Base-by-base conservation (phyloP, 495 filamentous ascomycete species). In the Staphylotrichum longicolle region DNA sequence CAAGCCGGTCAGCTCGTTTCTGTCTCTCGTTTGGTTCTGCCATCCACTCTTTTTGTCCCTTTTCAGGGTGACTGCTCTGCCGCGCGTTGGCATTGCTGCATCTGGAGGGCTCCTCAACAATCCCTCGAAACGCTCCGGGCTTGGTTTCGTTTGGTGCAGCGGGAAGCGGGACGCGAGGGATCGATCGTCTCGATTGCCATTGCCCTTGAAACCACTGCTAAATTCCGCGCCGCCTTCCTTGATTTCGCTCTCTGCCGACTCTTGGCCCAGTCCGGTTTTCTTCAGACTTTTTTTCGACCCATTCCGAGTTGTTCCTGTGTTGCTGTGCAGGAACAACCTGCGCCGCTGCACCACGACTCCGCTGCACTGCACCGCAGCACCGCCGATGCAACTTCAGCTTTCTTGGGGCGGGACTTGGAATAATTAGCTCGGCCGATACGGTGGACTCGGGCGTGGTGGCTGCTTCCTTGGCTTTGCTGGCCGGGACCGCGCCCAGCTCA, bases 131-230 rank as follows among this genome's bases (percentile, higher is more conserved):
- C 37, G 37, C 37, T 10, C 39, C 32, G 35, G 45, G 12, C 57
- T 33, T 42, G 47, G 10, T 58, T 47, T 39, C 37, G 37, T 39
- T 39, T 39, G 5, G 37, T 39, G 37, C 37, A 63, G 57, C 53
- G 50, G 41, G 55, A 54, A 50, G 50, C 50, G 34, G 53, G 30
- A 27, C 27, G 60, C 7, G 32, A 39, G 11, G n/a, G 52, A 48
- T 54, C 56, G 50, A 27, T 59, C 45, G 45, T 33, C 47, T 48
- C 58, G 41, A 44, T 45, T 60, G 64, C 53, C 58, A 60, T 63
- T 64, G 58, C 61, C 63, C 59, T 70, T 70, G 70, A 68, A 68
- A 70, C 67, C 62, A 39, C 58, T 63, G 61, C 67, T 34, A 50
- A 42, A 42, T 49, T 58, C 45, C 44, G 15, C 34, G 33, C 55